Conservation (phyloP, 2,329 filamentous ascomycete genomes). For the Colletotrichum scovillei region DNA sequence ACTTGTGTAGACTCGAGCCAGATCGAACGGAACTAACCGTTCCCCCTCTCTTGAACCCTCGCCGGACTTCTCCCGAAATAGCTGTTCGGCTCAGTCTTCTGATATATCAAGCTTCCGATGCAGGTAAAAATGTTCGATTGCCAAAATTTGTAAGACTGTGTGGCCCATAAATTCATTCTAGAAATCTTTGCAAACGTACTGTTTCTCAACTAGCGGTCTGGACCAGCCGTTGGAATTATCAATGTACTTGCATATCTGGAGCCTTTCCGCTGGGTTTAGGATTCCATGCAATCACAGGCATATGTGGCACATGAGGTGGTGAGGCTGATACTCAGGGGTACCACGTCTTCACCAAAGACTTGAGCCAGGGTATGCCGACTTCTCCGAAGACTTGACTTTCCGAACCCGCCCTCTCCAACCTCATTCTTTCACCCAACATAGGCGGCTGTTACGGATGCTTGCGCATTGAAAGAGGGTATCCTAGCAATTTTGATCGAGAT, state of each 20-base stretch:
- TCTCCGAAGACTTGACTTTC: not conserved
- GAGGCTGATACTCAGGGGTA: not conserved
- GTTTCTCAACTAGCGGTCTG: slow-evolving; percentile 13
- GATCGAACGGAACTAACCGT: not conserved
- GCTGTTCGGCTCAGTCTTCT: not conserved
- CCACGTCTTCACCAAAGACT: not conserved
- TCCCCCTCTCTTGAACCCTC: not conserved
- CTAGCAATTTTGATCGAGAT: slow-evolving; percentile 7
- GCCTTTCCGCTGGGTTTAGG: not conserved
- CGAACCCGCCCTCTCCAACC: not conserved
- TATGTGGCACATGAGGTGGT: slow-evolving; percentile 1
- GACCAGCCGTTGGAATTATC: not conserved
- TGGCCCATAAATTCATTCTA: not conserved
- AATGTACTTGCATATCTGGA: not conserved
- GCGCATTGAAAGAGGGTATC: not conserved
- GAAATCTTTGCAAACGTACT: not conserved
- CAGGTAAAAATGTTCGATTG: slow-evolving; percentile 5
- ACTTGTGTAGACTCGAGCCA: not conserved
- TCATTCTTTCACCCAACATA: not conserved
- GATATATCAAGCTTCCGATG: not conserved
- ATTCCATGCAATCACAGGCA: not conserved
- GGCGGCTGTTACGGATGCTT: not conserved
- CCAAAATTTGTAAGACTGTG: not conserved
- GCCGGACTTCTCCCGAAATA: not conserved
- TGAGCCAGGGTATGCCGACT: slow-evolving; percentile 15